Evolutionary conservation across 2,329 filamentous ascomycete species (phyloP), one percentile per base, ranked within the genome.

Genomic region (Hypomyces perniciosus): DNA sequence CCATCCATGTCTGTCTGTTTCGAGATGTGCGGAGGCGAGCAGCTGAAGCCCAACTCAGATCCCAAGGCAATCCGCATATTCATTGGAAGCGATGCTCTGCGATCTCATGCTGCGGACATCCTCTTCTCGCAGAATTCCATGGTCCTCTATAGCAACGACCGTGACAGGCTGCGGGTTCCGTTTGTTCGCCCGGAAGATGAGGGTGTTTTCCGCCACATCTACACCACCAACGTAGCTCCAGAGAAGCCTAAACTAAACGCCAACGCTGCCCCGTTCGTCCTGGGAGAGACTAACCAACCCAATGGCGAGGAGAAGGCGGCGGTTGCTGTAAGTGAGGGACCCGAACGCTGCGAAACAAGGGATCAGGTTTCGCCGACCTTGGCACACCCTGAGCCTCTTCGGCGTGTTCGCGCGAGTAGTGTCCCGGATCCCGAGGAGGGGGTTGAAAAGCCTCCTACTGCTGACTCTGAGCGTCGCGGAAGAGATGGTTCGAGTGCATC

Each of bases 131-230:
- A 91, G 57, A 96, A 96, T 62, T 86, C 86, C 56, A 82, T 99
- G 74, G 86, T 87, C 0, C 75, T 97, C 29, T 91, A 90, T 59
- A 89, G 95, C 59, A 87, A 90, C 62, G 89, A 95, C 52, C 81
- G 86, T 42, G 90, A 88, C 65, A 93, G 92, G 62, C 75, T 97
- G 9, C 90, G 88, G 12, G 85, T 99, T 33, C 93, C 93, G 2
- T 86, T 99, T 58, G 90, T 96, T 38, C 83, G 93, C 29, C 93
- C 93, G 0, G 93, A 97, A 67, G 86, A 95, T 60, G 90, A 96
- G 51, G 76, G 74, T 4, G 71, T 83, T 1, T 97, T 95, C 72
- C 93, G 87, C 60, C 80, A 84, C 59, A 77, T 97, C 44, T 82
- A 75, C 60, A 90, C 86, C 2, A 75, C 76, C 39, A 79, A 77